phyloP scores from a whole-genome alignment of 306 rosid species.

The Quercus ilex region DNA sequence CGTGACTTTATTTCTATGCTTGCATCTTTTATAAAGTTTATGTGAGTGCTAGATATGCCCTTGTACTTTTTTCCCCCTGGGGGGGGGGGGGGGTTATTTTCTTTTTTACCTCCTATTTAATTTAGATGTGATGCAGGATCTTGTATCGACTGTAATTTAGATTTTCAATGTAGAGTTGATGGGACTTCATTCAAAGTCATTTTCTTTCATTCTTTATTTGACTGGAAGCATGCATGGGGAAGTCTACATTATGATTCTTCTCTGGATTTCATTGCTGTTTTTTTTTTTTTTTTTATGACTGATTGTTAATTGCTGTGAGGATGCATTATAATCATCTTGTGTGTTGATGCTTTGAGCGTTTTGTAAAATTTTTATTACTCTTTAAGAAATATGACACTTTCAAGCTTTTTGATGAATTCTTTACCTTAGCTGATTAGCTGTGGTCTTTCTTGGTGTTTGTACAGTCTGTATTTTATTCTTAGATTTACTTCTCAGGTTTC shows the following conservation, averaged over 20 bases:
- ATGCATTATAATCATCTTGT: no score
- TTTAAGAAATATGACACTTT: not conserved
- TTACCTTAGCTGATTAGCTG: not conserved
- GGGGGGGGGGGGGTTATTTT: not conserved
- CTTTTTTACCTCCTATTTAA: not conserved
- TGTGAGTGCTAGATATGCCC: not conserved
- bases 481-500: not conserved
- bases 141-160: not conserved
- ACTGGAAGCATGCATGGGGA: no score
- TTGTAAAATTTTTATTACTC: no score
- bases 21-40: constrained; percentile 9
- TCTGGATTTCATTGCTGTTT: no score
- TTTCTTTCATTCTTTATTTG: no score
- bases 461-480: not conserved
- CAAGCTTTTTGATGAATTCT: not conserved
- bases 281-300: no score
- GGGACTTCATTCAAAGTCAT: no score
- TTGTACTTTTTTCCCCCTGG: not conserved
- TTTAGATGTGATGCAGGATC: not conserved
- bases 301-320: no score
- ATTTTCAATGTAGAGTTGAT: not conserved
- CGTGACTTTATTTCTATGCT: not conserved
- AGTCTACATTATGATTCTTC: no score
- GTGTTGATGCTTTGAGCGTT: no score
- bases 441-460: not conserved